Evolutionary conservation across 2,329 filamentous ascomycete species (phyloP).

Genomic region (Colletotrichum gloeosporioides): DNA sequence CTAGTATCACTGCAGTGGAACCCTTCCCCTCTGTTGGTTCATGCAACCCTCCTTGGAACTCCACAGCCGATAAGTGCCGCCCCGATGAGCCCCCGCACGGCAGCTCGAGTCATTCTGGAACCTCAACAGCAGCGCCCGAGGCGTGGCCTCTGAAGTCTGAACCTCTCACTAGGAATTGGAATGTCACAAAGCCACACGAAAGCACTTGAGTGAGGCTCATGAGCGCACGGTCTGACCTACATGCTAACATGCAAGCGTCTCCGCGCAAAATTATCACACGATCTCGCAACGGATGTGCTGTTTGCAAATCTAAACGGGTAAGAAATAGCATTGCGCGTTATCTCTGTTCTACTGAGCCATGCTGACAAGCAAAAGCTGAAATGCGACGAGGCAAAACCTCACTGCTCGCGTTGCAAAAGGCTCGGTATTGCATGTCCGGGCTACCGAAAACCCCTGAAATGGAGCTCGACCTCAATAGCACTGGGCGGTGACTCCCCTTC

Average conservation of each 20-base stretch:
- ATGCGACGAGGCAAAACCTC: constrained; percentile 1
- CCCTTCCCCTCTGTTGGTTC: neutral
- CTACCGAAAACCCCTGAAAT: neutral
- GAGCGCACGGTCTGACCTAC: neutral
- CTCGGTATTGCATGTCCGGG: neutral
- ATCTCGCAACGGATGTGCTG: constrained; percentile 8
- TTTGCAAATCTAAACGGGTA: constrained; percentile 11
- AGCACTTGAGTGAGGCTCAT: too few relatives aligned
- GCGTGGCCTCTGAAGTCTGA: neutral
- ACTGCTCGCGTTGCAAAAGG: neutral
- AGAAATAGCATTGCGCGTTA: neutral
- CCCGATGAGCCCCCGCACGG: neutral
- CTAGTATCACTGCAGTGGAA: neutral
- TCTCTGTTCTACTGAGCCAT: neutral
- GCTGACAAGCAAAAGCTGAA: neutral
- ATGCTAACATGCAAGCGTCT: neutral
- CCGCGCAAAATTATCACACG: neutral
- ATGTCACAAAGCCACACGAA: neutral
- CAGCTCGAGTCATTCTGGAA: neutral
- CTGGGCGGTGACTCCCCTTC: neutral
- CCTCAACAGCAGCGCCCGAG: neutral
- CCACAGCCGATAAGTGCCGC: neutral
- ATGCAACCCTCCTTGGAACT: neutral
- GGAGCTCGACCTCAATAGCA: neutral
- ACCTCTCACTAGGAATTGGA: neutral